Evolutionary conservation across 495 filamentous ascomycete genomes (phyloP), one percentile per base, ranked within the genome.

Genomic region (Tetracladium marchalianum): DNA sequence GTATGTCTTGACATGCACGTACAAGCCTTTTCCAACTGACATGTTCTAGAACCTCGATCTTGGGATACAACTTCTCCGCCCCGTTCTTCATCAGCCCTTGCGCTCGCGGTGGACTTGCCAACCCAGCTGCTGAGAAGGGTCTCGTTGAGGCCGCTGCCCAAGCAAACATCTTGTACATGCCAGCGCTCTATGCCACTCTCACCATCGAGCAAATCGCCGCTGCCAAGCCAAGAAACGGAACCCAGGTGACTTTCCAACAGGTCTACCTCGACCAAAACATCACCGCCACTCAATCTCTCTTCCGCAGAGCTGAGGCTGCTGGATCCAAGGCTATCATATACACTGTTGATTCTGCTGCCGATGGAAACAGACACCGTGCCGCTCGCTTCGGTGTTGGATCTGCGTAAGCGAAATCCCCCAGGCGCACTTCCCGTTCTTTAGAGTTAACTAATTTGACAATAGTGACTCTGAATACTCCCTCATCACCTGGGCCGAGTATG

Each of bases 71-170:
- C 50, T 68, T 69, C 49, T 56, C 57, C 7, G 58, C 63, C 4
- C 66, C 67, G 9, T 67, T 71, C 51, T 71, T 66, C 53, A 68
- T 71, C 38, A 59, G 56, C 22, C 67, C 67, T 0, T 55, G 52
- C 8, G 59, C 67, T 19, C 53, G 57, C 11, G 67, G 56, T 5
- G 60, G 52, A 1, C 64, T 65, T 34, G 67, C 61, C 5, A 55
- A 66, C 47, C 44, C 44, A 7, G 49, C 59, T 7, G 66, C 45
- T 0, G 68, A 71, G 48, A 46, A 55, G 24, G 65, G 65, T 19
- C 51, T 71, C 1, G 62, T 64, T 6, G 50, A 58, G 35, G 61
- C 54, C 7, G 64, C 68, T 10, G 58, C 54, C 9, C 50, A 50
- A 3, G 61, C 54, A 22, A 47, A 61, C 42, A 62, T 69, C 41